phyloP scores from a whole-genome alignment of 192 early-diverging fungal genomes.

The Podila horticola region DNA sequence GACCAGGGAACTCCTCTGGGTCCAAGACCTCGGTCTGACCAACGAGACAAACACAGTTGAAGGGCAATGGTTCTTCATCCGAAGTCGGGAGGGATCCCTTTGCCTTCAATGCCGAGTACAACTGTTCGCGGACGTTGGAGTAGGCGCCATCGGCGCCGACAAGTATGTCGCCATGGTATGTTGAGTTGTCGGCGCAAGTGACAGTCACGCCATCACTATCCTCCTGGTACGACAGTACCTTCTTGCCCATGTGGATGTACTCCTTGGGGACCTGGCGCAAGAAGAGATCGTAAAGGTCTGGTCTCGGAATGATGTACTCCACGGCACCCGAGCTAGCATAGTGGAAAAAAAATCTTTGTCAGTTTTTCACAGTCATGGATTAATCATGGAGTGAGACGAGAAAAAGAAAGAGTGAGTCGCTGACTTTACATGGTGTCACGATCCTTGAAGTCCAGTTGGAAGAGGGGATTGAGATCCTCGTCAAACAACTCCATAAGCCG shows the following conservation, averaged over 20 bases:
- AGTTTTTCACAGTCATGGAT: background rate
- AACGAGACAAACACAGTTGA: conserved; percentile 2
- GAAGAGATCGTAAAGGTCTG: background rate
- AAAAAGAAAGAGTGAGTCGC: background rate
- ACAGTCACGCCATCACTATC: background rate
- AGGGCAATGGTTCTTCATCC: background rate
- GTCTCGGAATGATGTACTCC: background rate
- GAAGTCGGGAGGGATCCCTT: background rate
- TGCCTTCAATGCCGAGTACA: background rate
- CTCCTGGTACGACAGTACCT: background rate
- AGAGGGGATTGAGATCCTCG: background rate
- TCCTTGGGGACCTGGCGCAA: background rate
- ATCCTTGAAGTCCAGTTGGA: background rate
- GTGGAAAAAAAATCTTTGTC: background rate
- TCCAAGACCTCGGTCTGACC: conserved; percentile 2
- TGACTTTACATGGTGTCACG: background rate
- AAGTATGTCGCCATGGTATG: background rate
- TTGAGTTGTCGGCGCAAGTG: background rate
- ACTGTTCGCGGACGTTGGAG: background rate
- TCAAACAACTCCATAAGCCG: background rate
- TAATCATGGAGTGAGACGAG: background rate
- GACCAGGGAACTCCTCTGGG: background rate
- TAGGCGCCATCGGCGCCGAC: conserved; percentile 2
- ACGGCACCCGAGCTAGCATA: background rate
- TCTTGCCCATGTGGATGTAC: background rate